These are phyloP conservation scores for Peziza echinospora DNA, from an alignment of 495 filamentous ascomycete genomes.

Conservation along the genomic window DNA sequence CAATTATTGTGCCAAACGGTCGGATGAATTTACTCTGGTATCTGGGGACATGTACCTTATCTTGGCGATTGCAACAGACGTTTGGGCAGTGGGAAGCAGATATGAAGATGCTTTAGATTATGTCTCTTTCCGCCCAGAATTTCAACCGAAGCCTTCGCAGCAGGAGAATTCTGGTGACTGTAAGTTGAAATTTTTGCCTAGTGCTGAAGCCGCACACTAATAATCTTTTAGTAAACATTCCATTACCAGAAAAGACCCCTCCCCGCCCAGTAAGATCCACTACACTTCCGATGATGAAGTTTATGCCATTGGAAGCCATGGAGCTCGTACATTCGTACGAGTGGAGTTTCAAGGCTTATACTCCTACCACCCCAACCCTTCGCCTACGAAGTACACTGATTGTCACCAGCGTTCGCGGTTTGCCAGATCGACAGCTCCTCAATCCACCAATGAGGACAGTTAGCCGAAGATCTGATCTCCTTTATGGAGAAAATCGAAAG, in stretches of 20 bases:
- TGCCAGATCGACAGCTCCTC: neutral
- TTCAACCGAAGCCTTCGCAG: too few relatives aligned
- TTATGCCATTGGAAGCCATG: neutral
- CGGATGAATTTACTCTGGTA: neutral
- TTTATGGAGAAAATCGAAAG: neutral
- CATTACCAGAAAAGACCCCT: too few relatives aligned
- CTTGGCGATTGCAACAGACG: neutral
- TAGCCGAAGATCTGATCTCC: neutral
- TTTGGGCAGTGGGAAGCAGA: neutral
- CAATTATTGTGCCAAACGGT: neutral
- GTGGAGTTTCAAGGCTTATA: neutral
- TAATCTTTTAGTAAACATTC: too few relatives aligned
- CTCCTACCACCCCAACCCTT: neutral
- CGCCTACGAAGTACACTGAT: neutral
- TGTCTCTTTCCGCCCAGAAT: neutral
- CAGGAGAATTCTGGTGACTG: neutral
- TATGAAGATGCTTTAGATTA: neutral
- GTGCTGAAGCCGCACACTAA: too few relatives aligned
- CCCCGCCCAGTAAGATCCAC: too few relatives aligned
- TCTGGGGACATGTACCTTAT: neutral
- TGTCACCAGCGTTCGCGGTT: neutral
- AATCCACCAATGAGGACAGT: neutral
- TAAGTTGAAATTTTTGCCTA: too few relatives aligned
- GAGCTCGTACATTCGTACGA: neutral
- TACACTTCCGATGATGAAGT: neutral